phyloP scores from a whole-genome alignment of 768 basidiomycete genomes.

The Harrya chromipes region DNA sequence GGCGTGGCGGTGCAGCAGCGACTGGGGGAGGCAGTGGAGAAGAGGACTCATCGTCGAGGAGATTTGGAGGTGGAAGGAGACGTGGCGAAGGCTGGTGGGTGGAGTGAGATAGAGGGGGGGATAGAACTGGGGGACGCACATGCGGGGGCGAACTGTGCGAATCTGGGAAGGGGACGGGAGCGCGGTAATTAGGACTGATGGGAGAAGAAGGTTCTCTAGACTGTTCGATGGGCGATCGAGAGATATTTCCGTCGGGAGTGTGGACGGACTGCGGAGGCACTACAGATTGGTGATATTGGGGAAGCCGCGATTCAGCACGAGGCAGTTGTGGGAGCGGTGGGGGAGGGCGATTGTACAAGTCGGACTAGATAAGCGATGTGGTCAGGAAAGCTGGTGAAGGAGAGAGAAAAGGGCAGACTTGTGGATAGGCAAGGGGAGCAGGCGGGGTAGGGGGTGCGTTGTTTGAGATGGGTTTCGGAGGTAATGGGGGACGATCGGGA shows the following conservation, averaged over 20 bases:
- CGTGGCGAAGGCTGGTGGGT: conserved; percentile 24
- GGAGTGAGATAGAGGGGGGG: conserved; percentile 23
- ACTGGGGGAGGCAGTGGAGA: conserved; percentile 27
- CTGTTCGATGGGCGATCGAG: conserved; percentile 18
- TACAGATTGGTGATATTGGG: conserved; percentile 27
- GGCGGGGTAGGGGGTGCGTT: conserved; percentile 8
- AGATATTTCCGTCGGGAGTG: conserved; percentile 17
- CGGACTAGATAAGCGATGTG: conserved; percentile 15
- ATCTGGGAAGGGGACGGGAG: conserved; percentile 28
- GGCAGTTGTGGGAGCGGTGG: conserved; percentile 32
- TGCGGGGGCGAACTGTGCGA: conserved; percentile 29
- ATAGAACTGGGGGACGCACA: conserved; percentile 10
- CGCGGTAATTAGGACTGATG: conserved; percentile 28
- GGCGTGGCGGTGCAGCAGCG: conserved; percentile 64
- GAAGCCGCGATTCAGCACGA: conserved; percentile 20
- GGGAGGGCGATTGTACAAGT: conserved; percentile 34
- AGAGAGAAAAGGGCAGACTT: conserved; percentile 19
- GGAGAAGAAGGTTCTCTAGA: conserved; percentile 20
- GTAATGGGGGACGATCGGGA: conserved; percentile 35
- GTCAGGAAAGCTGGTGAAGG: not conserved
- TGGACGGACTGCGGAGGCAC: conserved; percentile 15
- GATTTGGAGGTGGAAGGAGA: conserved; percentile 41
- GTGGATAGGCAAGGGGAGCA: conserved; percentile 9
- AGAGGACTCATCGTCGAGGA: conserved; percentile 60
- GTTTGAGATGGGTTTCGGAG: conserved; percentile 35